Evolutionary conservation across 164 flowering plant species (phyloP).

Genomic region (Paratinospora sagittata): DNA sequence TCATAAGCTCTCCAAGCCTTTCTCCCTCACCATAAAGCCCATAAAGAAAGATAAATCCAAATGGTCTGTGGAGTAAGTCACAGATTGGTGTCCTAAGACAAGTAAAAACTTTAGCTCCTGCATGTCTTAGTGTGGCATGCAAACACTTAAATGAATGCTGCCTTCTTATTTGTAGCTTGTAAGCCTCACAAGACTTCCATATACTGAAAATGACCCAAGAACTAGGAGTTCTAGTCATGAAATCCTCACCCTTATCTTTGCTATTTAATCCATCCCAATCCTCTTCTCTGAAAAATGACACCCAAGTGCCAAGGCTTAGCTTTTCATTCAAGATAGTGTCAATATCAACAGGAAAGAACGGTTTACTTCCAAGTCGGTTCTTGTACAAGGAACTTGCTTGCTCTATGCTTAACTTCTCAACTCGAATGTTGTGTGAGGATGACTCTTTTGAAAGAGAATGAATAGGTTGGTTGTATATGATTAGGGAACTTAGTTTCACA

Average conservation of each 20-base stretch:
- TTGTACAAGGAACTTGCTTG: conserved; percentile 41
- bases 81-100: conserved; percentile 26
- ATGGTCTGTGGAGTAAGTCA: conserved; percentile 22
- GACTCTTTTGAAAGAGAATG: conserved; percentile 8
- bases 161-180: conserved; percentile 34
- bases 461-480: conserved; percentile 35
- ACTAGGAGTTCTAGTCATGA: conserved; percentile 25
- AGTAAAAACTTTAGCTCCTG: conserved; percentile 32
- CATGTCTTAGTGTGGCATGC: conserved; percentile 25
- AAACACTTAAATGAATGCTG: conserved; percentile 22
- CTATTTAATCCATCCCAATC: conserved; percentile 29
- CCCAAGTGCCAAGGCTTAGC: conserved; percentile 50
- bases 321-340: conserved; percentile 39
- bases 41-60: conserved; percentile 45
- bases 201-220: conserved; percentile 48
- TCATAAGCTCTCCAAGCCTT: conserved; percentile 41
- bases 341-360: conserved; percentile 35
- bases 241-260: conserved; percentile 18
- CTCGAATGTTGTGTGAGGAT: conserved; percentile 18
- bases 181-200: conserved; percentile 42
- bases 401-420: conserved; percentile 35
- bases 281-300: conserved; percentile 33
- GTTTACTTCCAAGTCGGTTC: conserved; percentile 25
- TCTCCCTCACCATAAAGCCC: conserved; percentile 54
- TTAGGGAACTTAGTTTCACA: conserved; percentile 26